phyloP scores from a whole-genome alignment of 116 monocot species.

The Trichopus zeylanicus region DNA sequence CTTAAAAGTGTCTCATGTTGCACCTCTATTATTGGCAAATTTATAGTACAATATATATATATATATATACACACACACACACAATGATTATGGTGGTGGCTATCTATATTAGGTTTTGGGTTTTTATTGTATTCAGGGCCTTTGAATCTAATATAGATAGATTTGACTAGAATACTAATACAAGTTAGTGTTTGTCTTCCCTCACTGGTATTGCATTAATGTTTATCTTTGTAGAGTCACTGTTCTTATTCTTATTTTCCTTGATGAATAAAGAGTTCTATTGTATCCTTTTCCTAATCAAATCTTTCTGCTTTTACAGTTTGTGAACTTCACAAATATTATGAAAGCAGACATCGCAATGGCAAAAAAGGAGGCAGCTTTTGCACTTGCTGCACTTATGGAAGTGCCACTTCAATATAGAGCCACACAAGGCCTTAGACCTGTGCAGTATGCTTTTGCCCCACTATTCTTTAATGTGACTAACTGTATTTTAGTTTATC shows the following conservation, averaged over 20 bases:
- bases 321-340: slow-evolving; percentile 89
- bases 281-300: not conserved
- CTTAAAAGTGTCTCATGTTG: no score
- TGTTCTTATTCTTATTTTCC: not conserved
- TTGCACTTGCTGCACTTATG: slow-evolving; percentile 92
- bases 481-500: not conserved
- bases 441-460: slow-evolving; percentile 27
- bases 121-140: no score
- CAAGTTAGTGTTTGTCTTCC: no score
- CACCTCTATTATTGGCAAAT: no score
- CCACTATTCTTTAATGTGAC: not conserved
- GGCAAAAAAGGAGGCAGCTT: slow-evolving; percentile 69
- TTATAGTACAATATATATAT: no score
- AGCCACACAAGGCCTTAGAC: slow-evolving; percentile 53
- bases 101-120: no score
- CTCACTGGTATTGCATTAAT: no score
- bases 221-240: not conserved
- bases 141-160: no score
- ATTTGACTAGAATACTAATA: no score
- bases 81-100: no score
- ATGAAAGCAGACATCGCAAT: slow-evolving; percentile 51
- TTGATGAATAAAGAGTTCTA: not conserved
- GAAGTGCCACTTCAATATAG: slow-evolving; percentile 88
- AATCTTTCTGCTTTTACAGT: slow-evolving; percentile 25
- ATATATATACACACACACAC: no score